Conservation (phyloP, 2,329 filamentous ascomycete species). For the Zymoseptoria tritici region DNA sequence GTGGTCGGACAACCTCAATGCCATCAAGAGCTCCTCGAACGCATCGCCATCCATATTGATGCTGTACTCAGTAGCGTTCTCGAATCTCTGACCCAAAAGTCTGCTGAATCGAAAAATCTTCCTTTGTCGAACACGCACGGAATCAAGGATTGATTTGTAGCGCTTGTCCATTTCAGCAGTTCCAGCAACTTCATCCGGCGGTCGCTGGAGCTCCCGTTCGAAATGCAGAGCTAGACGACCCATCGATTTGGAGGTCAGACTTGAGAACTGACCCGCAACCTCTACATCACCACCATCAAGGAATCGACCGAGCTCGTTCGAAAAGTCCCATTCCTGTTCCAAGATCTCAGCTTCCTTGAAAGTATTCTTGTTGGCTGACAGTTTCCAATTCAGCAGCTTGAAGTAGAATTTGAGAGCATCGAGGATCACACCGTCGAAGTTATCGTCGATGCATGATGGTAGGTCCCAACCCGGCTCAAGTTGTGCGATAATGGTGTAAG, state of each 20-base stretch:
- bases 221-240: conserved; percentile 84
- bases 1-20: conserved; percentile 73
- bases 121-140: conserved; percentile 87
- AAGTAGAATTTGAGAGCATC: conserved; percentile 97
- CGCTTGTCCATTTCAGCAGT: conserved; percentile 83
- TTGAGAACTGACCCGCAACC: conserved; percentile 94
- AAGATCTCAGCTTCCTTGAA: conserved; percentile 98
- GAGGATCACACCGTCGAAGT: conserved; percentile 84
- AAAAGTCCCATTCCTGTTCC: conserved; percentile 97
- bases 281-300: conserved; percentile 92
- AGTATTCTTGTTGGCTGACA: conserved; percentile 95
- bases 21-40: conserved; percentile 70
- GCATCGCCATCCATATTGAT: conserved; percentile 64
- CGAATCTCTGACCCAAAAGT: conserved; percentile 85
- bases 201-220: conserved; percentile 78
- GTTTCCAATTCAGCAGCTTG: conserved; percentile 96
- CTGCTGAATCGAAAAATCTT: conserved; percentile 94
- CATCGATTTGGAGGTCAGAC: conserved; percentile 85
- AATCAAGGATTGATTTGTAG: conserved; percentile 92
- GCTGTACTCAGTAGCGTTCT: conserved; percentile 93
- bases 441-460: conserved; percentile 92
- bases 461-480: conserved; percentile 91
- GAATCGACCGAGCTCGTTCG: conserved; percentile 83
- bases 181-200: conserved; percentile 69
- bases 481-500: conserved; percentile 75